phyloP scores from a whole-genome alignment of 768 basidiomycete species.

The Cyclocybe cylindracea region DNA sequence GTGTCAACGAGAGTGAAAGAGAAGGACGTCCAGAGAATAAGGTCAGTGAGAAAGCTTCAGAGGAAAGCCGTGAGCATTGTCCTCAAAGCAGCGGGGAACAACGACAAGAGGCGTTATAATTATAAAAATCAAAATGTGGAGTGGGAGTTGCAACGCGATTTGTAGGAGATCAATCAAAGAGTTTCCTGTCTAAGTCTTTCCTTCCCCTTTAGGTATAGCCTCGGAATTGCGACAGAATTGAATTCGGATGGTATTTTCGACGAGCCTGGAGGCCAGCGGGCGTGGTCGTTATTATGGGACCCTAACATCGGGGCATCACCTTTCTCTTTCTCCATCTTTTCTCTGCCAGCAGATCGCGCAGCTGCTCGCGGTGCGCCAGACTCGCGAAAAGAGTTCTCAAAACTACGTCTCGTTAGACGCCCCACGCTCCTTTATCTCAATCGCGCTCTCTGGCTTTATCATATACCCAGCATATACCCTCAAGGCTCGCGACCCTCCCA shows the following conservation, averaged over 20 bases:
- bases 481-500: neutral
- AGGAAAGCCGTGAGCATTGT: no score
- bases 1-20: no score
- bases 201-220: constrained; percentile 12
- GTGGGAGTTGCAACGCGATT: neutral
- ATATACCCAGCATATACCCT: neutral
- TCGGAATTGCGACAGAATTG: constrained; percentile 5
- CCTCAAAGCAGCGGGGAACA: no score
- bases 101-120: no score
- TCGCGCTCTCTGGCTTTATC: neutral
- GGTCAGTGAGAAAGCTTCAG: no score
- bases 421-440: constrained; percentile 13
- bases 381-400: neutral
- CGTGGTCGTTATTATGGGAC: constrained; percentile 7
- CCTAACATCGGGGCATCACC: neutral
- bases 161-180: neutral
- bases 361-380: neutral
- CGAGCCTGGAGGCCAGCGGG: neutral
- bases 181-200: neutral
- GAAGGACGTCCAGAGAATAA: no score
- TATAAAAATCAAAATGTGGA: neutral
- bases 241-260: neutral
- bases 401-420: neutral
- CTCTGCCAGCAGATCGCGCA: constrained; percentile 9
- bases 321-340: constrained; percentile 4